These are phyloP conservation scores for Scedosporium apiospermum DNA, from an alignment of 2,329 filamentous ascomycete genomes.

Conservation along the genomic window DNA sequence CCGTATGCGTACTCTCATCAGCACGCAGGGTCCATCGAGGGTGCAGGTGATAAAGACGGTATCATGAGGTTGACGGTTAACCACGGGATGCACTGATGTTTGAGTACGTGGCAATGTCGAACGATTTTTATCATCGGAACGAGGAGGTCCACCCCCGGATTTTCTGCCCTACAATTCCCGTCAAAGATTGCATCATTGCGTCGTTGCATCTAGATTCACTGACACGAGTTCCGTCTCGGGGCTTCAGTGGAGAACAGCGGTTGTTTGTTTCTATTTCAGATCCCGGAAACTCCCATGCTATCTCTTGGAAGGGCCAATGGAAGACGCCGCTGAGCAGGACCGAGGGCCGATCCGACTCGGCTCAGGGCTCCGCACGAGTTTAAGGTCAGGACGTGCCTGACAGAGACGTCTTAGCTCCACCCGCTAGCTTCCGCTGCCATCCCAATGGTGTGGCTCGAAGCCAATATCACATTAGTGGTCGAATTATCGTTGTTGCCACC, in stretches of 20 bases:
- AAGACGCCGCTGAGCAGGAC: background rate
- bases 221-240: background rate
- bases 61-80: background rate
- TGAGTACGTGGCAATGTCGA: background rate
- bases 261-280: background rate
- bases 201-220: background rate
- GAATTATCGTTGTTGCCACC: background rate
- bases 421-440: background rate
- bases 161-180: slow-evolving; percentile 8
- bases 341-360: background rate
- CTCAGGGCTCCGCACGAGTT: background rate
- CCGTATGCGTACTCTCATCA: too few species aligned
- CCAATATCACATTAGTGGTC: background rate
- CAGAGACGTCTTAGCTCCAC: background rate
- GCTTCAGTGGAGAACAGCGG: background rate
- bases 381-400: background rate
- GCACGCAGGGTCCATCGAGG: too few species aligned
- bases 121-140: background rate
- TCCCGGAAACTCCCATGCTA: slow-evolving; percentile 4
- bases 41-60: too few species aligned
- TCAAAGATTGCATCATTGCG: background rate
- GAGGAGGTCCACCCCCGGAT: slow-evolving; percentile 5
- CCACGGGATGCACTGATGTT: background rate
- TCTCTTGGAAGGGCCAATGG: background rate
- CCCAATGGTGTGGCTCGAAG: background rate